Base-by-base conservation (phyloP, 169 alveolate species). In the Cryptosporidium ubiquitum region DNA sequence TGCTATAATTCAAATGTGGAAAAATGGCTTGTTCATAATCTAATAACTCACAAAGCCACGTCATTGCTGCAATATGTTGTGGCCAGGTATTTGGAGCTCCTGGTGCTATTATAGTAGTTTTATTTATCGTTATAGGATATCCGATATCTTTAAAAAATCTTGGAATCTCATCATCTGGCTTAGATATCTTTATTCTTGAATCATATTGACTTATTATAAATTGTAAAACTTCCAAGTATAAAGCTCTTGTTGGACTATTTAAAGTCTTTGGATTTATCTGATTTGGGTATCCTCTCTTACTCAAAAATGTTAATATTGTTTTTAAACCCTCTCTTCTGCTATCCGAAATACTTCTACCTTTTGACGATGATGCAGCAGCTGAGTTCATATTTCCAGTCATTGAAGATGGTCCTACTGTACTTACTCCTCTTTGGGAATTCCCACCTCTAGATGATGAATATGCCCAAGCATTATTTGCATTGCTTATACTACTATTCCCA, bases 41-140 rank as follows among this genome's bases (percentile, higher is more conserved):
- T 14, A 94, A 68, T 33, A 94, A 79, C 74, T 94, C 95, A 61
- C 96, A 94, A 26, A 94, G 86, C 96, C 96, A 94, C 20, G 94
- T 64, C 84, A 94, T 69, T 40, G 96, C 95, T 42, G 95, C 85
- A 79, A 94, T 84, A 57, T 94, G 96, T 14, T 92, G 94, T 42
- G 94, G 93, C 93, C 95, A 94, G 55, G 93, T 94, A 31, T 93
- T 86, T 35, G 95, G 95, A 0, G 96, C 92, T 20, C 94, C 93
- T 9, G 96, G 96, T 14, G 96, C 96, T 29, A 92, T 93, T 91
- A 94, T 86, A 18, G 96, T 89, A 20, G 95, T 91, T 64, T 91
- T 94, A 23, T 93, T 91, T 10, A 94, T 94, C 23, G 96, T 92
- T 64, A 84, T 74, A 47, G 95, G 96, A 35, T 94, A 94, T 60